A percentile compares a stretch with the other conserved stretches of the same genome.
Conservation (phyloP, 1,284 basidiomycete species). For the Wallemia mellicola region DNA sequence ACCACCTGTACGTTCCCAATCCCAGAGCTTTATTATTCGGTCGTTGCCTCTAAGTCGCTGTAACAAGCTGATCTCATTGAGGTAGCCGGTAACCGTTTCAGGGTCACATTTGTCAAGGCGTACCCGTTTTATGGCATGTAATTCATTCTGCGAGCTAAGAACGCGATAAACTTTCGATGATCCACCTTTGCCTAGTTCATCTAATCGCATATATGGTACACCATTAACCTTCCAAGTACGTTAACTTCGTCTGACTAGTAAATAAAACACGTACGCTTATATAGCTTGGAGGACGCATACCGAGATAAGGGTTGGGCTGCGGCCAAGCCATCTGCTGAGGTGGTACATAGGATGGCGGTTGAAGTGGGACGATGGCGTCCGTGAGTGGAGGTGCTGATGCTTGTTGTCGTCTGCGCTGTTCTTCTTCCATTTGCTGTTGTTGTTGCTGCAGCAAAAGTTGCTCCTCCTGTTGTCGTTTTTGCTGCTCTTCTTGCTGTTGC, state of each 20-base stretch:
- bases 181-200: slow-evolving; percentile 67
- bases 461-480: background rate
- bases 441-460: background rate
- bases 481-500: background rate
- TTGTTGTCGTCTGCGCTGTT: no score
- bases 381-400: background rate
- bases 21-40: slow-evolving; percentile 60
- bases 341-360: background rate
- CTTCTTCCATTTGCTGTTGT: background rate
- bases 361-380: background rate
- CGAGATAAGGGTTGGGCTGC: background rate
- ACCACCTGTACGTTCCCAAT: slow-evolving; percentile 38
- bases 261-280: no score
- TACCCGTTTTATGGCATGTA: slow-evolving; percentile 68
- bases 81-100: slow-evolving; percentile 66
- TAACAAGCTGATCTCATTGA: slow-evolving; percentile 69
- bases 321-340: background rate
- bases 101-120: slow-evolving; percentile 51
- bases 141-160: slow-evolving; percentile 37
- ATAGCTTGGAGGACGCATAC: background rate
- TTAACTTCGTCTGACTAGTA: no score
- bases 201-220: slow-evolving; percentile 45
- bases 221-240: slow-evolving; percentile 65
- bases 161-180: slow-evolving; percentile 80
- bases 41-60: slow-evolving; percentile 61